Evolutionary conservation across 2,329 filamentous ascomycete species (phyloP), one percentile per base, ranked within the genome.

Genomic region (Penicillium sp.): DNA sequence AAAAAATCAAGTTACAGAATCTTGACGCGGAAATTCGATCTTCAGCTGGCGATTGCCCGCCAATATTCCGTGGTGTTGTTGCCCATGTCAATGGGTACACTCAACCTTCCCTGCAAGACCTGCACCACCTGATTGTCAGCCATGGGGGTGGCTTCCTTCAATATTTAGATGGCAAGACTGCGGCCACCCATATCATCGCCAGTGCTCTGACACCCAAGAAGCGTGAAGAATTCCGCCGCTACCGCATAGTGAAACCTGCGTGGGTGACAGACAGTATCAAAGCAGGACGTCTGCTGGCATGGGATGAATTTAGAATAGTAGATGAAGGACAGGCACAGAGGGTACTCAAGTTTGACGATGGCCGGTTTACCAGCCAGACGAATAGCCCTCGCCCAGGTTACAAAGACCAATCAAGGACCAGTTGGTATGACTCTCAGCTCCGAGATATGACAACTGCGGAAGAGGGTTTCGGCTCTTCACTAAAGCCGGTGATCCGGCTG

Each of bases 1-100:
- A 99, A 79, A 97, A 96, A 80, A 86, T 96, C 73, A 99, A 99
- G 71, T 82, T 99, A 4, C 94, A 97, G 73, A 99, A 99, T 68
- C 83, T 94, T 30, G 94, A 99, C 74, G 87, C 86, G 9, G 85
- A 96, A 51, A 79, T 96, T 42, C 87, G 93, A 56, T 82, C 88
- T 31, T 78, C 84, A 4, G 84, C 86, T 1, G 74, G 78, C 0
- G 86, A 88, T 62, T 90, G 89, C 61, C 90, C 91, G 10, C 85
- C 84, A 59, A 91, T 99, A 50, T 99, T 99, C 80, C 90, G 88
- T 63, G 91, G 91, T 0, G 82, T 97, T 9, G 91, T 96, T 12
- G 91, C 88, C 10, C 90, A 97, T 74, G 88, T 99, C 25, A 96
- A 92, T 65, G 94, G 94, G 46, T 99, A 97, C 70, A 99, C 94